Conservation (phyloP, 768 basidiomycete species). For the Candolleomyces efflorescens region DNA sequence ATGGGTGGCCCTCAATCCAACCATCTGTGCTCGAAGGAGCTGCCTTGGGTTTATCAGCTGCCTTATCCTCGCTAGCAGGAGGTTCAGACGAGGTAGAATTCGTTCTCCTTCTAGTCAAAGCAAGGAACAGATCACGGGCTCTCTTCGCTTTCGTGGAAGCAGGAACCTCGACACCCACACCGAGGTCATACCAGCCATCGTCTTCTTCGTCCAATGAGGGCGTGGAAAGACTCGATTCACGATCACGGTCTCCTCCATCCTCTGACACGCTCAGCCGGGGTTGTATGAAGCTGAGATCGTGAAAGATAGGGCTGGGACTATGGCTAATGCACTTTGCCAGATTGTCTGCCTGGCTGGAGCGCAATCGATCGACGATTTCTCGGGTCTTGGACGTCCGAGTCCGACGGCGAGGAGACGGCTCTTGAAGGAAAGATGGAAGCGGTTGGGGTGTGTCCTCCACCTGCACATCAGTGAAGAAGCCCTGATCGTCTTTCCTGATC, state of each 20-base stretch:
- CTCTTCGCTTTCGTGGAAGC: conserved; percentile 32
- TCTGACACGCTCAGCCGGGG: conserved; percentile 37
- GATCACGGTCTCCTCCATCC: conserved; percentile 28
- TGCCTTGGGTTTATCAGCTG: background rate
- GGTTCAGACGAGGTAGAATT: conserved; percentile 31
- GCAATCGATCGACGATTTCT: conserved; percentile 54
- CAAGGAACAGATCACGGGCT: conserved; percentile 39
- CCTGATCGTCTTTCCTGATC: conserved; percentile 52
- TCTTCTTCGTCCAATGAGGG: conserved; percentile 35
- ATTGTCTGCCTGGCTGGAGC: conserved; percentile 23
- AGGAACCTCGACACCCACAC: conserved; percentile 19
- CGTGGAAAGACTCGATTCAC: conserved; percentile 23
- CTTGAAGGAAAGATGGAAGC: conserved; percentile 49
- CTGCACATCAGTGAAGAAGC: conserved; percentile 36
- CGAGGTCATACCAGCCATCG: conserved; percentile 40
- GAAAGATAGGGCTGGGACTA: conserved; percentile 30
- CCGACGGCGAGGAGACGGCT: conserved; percentile 31
- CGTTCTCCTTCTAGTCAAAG: conserved; percentile 36
- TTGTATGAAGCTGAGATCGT: conserved; percentile 25
- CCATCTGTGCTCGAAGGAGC: background rate
- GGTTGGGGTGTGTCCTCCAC: conserved; percentile 1
- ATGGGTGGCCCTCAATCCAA: background rate
- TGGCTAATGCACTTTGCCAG: conserved; percentile 25
- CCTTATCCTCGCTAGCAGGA: conserved; percentile 3
- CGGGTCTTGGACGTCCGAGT: conserved; percentile 51